Conservation (phyloP, 495 filamentous ascomycete species). For the Tuber brumale region DNA sequence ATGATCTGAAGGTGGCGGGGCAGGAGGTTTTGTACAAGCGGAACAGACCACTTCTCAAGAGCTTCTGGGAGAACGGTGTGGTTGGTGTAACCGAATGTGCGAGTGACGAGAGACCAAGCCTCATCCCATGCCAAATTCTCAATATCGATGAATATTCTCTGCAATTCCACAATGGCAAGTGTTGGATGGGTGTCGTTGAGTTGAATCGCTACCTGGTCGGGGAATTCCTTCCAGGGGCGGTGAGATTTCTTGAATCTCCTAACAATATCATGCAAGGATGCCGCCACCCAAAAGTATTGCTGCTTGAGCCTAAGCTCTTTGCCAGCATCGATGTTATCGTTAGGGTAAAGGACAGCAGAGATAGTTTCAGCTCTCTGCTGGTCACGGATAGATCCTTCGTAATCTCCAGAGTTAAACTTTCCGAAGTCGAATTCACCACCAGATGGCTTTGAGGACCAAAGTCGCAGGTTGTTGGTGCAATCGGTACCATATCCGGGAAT, state of each 20-base stretch:
- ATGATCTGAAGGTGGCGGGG: constrained; percentile 96
- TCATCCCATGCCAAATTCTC: constrained; percentile 92
- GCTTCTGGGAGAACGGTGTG: constrained; percentile 97
- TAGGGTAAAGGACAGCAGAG: constrained; percentile 93
- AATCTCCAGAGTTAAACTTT: constrained; percentile 97
- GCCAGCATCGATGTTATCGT: constrained; percentile 91
- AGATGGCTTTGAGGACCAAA: constrained; percentile 96
- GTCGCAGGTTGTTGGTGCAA: constrained; percentile 90
- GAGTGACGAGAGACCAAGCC: constrained; percentile 65
- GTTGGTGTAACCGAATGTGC: constrained; percentile 91
- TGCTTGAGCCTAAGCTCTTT: constrained; percentile 98
- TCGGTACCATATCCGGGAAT: constrained; percentile 83
- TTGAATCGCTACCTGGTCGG: constrained; percentile 93
- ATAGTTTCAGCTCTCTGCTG: constrained; percentile 96
- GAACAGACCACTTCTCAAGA: constrained; percentile 96
- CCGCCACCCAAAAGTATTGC: constrained; percentile 99
- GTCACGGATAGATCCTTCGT: constrained; percentile 92
- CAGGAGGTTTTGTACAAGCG: constrained; percentile 81
- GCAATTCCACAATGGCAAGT: constrained; percentile 88
- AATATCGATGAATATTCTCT: constrained; percentile 81
- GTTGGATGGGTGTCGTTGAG: constrained; percentile 98
- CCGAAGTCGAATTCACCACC: constrained; percentile 98
- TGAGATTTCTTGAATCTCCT: constrained; percentile 96
- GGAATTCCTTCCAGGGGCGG: constrained; percentile 82
- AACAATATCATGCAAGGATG: constrained; percentile 90